Base-by-base conservation (phyloP, 1,284 basidiomycete species). In the Phaffia rhodozyma region DNA sequence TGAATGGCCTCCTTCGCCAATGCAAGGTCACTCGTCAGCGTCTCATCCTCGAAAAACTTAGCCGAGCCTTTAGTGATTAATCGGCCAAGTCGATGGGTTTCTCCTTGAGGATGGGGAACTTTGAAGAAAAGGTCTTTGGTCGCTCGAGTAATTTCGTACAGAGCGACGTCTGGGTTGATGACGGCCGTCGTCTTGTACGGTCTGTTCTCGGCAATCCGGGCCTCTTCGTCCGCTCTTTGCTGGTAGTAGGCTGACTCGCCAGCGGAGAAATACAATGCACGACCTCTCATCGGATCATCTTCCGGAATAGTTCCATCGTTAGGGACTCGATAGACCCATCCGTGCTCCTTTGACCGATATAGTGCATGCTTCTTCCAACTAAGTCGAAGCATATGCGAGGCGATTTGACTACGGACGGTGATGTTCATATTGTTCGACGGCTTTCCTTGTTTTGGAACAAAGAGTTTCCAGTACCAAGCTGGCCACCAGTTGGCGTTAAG, bases 391-490 rank as follows among this genome's bases (percentile, higher is more conserved):
- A 98, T 82, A 3, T 97, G 78, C 0, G 93, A 91, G 0, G 93
- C 84, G 43, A 91, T 79, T 20, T 87, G 83, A 68, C 85, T 91
- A 55, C 91, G 86, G 54, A 89, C 84, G 2, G 93, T 93, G 62
- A 98, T 78, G 70, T 96, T 91, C 34, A 97, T 80, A 2, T 84
- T 71, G 27, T 78, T 77, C 16, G 65, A 61, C 21, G 67, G 63
- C 50, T 71, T 67, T 7, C 70, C 71, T 1, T 71, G 66, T 4
- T 71, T 69, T 0, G 78, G 74, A 13, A 74, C 72, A 58, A 78
- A 76, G 58, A 92, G 82, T 50, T 97, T 91, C 90, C 89, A 94
- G 73, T 91, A 99, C 94, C 96, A 99, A 72, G 91, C 89, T 0
- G 93, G 94, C 82, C 82, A 83, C 51, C 71, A 73, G 25, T 63